phyloP scores from a whole-genome alignment of 495 filamentous ascomycete genomes.

The Podospora anserina region DNA sequence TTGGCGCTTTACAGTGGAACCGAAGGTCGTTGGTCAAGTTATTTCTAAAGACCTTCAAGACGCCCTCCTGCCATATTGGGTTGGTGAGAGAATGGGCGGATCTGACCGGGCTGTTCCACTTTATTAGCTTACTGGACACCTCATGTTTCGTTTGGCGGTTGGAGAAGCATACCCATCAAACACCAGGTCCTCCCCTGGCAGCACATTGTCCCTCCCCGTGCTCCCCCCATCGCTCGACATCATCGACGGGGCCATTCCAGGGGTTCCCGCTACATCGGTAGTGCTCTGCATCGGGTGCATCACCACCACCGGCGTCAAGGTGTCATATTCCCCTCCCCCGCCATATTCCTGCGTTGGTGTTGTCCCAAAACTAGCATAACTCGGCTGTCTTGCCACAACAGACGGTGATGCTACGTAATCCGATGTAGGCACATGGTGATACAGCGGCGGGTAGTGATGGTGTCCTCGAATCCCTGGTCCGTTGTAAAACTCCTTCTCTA shows the following conservation, averaged over 20 bases:
- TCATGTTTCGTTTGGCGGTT: neutral
- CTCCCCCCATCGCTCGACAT: constrained; percentile 26
- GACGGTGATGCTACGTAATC: constrained; percentile 8
- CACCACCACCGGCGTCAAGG: constrained; percentile 30
- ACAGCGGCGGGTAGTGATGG: neutral
- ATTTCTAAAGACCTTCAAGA: constrained; percentile 36
- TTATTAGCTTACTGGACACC: neutral
- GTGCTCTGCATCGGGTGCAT: constrained; percentile 15
- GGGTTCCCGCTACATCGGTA: neutral
- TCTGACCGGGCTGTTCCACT: constrained; percentile 25
- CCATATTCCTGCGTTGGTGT: neutral
- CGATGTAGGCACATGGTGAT: neutral
- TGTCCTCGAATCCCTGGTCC: neutral
- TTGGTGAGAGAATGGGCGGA: constrained; percentile 27
- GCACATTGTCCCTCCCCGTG: constrained; percentile 34
- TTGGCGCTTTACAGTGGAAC: constrained; percentile 32
- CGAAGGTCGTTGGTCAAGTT: constrained; percentile 29
- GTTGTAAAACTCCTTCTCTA: constrained; percentile 21
- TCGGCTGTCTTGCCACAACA: constrained; percentile 2
- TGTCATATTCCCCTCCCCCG: constrained; percentile 22
- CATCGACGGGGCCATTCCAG: constrained; percentile 14
- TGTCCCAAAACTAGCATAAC: neutral
- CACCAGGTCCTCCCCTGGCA: constrained; percentile 34
- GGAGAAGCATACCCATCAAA: constrained; percentile 30
- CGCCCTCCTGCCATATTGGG: constrained; percentile 27